phyloP scores from a whole-genome alignment of 2,329 filamentous ascomycete genomes.

The Aureobasidium sp. region DNA sequence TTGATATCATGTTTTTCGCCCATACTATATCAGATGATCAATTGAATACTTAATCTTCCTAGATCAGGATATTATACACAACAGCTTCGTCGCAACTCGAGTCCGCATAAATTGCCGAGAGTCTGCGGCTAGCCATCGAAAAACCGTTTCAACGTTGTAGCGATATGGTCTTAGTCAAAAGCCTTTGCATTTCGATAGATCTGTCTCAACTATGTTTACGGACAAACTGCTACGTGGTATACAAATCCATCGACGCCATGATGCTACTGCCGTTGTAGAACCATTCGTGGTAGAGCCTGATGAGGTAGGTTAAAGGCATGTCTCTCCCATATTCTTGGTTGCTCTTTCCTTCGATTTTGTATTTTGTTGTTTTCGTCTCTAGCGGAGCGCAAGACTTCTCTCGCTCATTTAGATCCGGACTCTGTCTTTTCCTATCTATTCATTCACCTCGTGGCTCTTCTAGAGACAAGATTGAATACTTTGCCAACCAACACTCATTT shows the following conservation, averaged over 20 bases:
- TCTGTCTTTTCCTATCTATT: background rate
- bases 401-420: background rate
- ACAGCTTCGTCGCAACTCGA: background rate
- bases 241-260: background rate
- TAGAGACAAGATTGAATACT: background rate
- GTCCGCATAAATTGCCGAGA: background rate
- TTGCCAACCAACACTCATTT: background rate
- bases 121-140: background rate
- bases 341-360: background rate
- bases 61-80: background rate
- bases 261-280: conserved; percentile 1
- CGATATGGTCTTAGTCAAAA: background rate
- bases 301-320: background rate
- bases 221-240: background rate
- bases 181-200: conserved; percentile 8
- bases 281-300: background rate
- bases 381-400: background rate
- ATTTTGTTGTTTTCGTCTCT: background rate
- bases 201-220: background rate
- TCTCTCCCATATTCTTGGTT: background rate
- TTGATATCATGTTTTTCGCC: background rate
- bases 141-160: background rate
- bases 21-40: background rate
- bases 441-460: background rate
- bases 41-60: background rate